Percentiles rank a stretch among this genome's conserved stretches.
Conservation (phyloP, 331 rosid species). For the Dryas integrifolia region DNA sequence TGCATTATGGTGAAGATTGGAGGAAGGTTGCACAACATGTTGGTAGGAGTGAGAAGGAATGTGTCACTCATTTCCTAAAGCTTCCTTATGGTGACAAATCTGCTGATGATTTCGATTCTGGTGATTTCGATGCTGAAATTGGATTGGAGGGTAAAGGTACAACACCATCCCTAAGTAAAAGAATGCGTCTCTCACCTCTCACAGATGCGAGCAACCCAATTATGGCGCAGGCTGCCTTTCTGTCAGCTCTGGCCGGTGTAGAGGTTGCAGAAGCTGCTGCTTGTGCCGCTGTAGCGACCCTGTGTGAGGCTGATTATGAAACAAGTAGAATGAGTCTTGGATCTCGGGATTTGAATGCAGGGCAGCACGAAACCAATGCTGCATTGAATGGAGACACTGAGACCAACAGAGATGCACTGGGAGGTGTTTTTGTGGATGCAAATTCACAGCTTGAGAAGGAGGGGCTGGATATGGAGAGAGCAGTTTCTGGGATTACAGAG, state of each 20-base stretch:
- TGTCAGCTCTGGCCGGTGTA: constrained; percentile 77
- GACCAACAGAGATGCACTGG: constrained; percentile 27
- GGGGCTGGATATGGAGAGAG: constrained; percentile 59
- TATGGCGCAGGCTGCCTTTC: constrained; percentile 96
- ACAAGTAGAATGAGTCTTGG: constrained; percentile 36
- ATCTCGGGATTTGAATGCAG: constrained; percentile 34
- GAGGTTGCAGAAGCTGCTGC: constrained; percentile 80
- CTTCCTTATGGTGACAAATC: constrained; percentile 82
- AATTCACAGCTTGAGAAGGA: constrained; percentile 59
- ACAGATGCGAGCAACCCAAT: constrained; percentile 97
- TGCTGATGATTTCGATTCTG: constrained; percentile 33
- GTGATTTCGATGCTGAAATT: constrained; percentile 31
- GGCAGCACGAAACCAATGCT: constrained; percentile 41
- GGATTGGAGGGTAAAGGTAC: constrained; percentile 36
- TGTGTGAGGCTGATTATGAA: constrained; percentile 46
- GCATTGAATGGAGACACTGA: constrained; percentile 40
- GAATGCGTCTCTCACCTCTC: constrained; percentile 83
- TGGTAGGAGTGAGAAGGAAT: constrained; percentile 80
- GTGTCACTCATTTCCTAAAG: constrained; percentile 74
- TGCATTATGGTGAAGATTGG: constrained; percentile 89
- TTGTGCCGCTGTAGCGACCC: constrained; percentile 59
- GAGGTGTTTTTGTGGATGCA: constrained; percentile 48
- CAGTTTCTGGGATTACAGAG: constrained; percentile 52
- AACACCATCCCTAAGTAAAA: constrained; percentile 40
- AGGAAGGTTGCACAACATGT: constrained; percentile 82